Base-by-base conservation (phyloP, 2,329 filamentous ascomycete genomes). In the Thelonectria rubi region DNA sequence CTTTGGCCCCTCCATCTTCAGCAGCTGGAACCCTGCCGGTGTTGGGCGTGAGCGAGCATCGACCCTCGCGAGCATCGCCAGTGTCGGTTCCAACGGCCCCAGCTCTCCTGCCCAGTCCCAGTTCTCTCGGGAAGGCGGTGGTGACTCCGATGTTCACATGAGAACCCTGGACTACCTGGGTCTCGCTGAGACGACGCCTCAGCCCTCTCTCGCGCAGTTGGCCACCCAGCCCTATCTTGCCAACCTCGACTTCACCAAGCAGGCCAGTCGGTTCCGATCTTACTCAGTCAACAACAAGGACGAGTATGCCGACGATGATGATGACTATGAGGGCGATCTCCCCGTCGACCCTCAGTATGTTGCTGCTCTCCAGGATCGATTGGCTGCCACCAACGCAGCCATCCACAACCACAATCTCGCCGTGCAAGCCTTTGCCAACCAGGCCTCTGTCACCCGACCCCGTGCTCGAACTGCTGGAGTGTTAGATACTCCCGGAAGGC, bases 231-330 rank as follows among this genome's bases (percentile, higher is more conserved):
- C 91, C 2, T 91, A 93, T 66, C 83, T 94, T 34, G 89, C 90
- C 46, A 91, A 91, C 72, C 81, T 94, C 63, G 88, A 89, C 64
- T 90, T 92, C 74, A 86, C 92, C 67, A 90, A 89, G 74, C 91
- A 91, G 70, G 85, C 90, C 46, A 98, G 91, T 76, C 88, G 95
- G 54, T 97, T 98, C 82, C 89, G 95, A 48, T 99, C 95, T 2
- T 98, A 97, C 77, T 99, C 95, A 1, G 95, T 99, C 67, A 99
- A 99, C 77, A 96, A 97, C 58, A 97, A 97, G 78, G 94, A 98
- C 76, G 96, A 95, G 76, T 98, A 98, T 72, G 94, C 91, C 2
- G 93, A 96, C 70, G 90, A 93, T 48, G 94, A 96, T 54, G 90
- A 93, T 24, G 91, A 93, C 62, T 92, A 91, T 62, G 88, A 85